Conservation (phyloP, 768 basidiomycete genomes). For the Mycena indigotica region DNA sequence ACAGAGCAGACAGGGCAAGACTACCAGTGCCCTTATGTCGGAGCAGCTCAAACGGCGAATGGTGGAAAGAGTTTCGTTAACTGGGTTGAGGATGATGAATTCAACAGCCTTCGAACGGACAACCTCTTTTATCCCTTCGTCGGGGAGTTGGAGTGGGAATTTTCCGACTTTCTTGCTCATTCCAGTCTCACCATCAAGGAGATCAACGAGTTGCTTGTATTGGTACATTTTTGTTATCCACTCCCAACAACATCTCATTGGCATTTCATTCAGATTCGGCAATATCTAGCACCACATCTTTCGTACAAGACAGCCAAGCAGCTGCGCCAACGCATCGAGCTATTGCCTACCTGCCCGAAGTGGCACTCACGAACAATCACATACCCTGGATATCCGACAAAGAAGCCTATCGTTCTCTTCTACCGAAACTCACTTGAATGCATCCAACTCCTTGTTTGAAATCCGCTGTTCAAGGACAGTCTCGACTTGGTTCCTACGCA, state of each 20-base stretch:
- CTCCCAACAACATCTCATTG: not conserved
- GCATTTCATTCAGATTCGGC: constrained; percentile 1
- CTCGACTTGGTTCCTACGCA: constrained; percentile 24
- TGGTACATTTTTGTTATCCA: constrained; percentile 27
- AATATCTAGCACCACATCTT: not conserved
- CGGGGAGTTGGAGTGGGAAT: constrained; percentile 34
- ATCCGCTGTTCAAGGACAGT: constrained; percentile 25
- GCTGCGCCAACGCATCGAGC: constrained; percentile 19
- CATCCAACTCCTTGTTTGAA: constrained; percentile 26
- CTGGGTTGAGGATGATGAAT: constrained; percentile 27
- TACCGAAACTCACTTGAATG: constrained; percentile 31
- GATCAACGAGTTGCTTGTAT: constrained; percentile 30
- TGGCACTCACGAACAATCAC: constrained; percentile 24
- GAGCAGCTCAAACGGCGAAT: too few species aligned
- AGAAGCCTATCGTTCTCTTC: constrained; percentile 22
- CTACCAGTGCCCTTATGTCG: too few species aligned
- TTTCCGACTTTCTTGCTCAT: constrained; percentile 30
- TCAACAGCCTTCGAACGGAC: constrained; percentile 17
- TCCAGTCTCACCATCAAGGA: constrained; percentile 32
- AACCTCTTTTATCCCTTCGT: constrained; percentile 37
- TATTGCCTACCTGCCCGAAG: constrained; percentile 22
- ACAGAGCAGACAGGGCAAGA: too few species aligned
- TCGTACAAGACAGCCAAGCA: constrained; percentile 23
- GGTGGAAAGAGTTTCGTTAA: constrained; percentile 25
- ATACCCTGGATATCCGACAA: constrained; percentile 12